Evolutionary conservation across 148 eudicot genomes (phyloP), one percentile per base, ranked within the genome.

Genomic region (Dysphania ambrosioides): DNA sequence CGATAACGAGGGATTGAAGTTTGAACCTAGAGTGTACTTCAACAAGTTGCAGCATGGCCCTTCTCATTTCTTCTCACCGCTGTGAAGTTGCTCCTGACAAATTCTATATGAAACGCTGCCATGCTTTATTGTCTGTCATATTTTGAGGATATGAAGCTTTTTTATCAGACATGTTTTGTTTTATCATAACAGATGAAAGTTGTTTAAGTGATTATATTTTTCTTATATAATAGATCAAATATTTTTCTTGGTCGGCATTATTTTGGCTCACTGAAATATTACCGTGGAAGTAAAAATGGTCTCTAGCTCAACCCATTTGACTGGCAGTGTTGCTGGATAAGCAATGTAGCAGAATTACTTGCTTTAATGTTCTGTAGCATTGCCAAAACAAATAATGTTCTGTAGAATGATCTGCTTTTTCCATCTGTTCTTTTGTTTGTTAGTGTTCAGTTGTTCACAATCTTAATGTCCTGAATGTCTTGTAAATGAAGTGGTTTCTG

Each of bases 1-100:
- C 85, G 87, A 82, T 85, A 80, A 82, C 21, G 24, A 32, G 36
- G 75, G 55, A 82, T 42, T 62, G 38, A 19, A 26, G 58, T 21
- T 35, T 32, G 59, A 57, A 73, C 27, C 47, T 36, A 58, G 71
- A 51, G 67, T 21, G 31, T 47, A 57, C 27, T 27, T 32, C 30
- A 27, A 68, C 56, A 15, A n/a, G 23, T 56, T 38, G 64, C 26
- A 47, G 63, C 63, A n/a, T n/a, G n/a, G n/a, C n/a, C n/a, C n/a
- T n/a, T n/a, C n/a, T n/a, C n/a, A n/a, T n/a, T n/a, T n/a, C n/a
- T 64, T 58, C 31, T 75, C 64, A 78, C 30, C n/a, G 53, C 42
- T 63, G 69, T 21, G 9, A 34, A 69, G 68, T 12, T 62, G n/a
- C n/a, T n/a, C n/a, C n/a, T n/a, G n/a, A n/a, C n/a, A n/a, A n/a